These are phyloP conservation scores for Reutealis trisperma DNA, from an alignment of 345 rosid genomes.

Conservation along the genomic window DNA sequence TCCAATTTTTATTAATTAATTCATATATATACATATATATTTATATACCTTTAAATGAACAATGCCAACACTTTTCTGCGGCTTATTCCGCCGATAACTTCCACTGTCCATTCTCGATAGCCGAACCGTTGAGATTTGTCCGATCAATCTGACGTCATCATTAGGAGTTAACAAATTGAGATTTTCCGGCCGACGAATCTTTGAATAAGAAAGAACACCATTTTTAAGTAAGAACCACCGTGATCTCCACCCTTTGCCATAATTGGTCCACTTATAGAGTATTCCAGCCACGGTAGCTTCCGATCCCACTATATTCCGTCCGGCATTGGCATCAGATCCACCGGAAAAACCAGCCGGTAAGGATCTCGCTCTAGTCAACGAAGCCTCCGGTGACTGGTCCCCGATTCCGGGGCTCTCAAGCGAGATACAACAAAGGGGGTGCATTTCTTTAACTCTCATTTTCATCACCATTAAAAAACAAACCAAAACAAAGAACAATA, in stretches of 20 bases:
- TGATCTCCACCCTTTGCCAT: slow-evolving; percentile 98
- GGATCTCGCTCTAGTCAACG: slow-evolving; percentile 60
- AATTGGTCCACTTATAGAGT: slow-evolving; percentile 95
- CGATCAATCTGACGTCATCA: slow-evolving; percentile 77
- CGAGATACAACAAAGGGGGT: slow-evolving; percentile 90
- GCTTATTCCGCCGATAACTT: slow-evolving; percentile 54
- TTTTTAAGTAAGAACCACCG: slow-evolving; percentile 85
- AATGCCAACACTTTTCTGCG: slow-evolving; percentile 69
- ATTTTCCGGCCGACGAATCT: slow-evolving; percentile 69
- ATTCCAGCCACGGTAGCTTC: slow-evolving; percentile 77
- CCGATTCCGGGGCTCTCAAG: slow-evolving; percentile 69
- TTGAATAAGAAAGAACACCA: slow-evolving; percentile 80
- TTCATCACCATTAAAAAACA: slow-evolving; percentile 10
- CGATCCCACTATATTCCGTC: slow-evolving; percentile 43
- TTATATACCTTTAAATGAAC: slow-evolving; percentile 76
- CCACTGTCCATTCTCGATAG: slow-evolving; percentile 55
- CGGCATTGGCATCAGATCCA: slow-evolving; percentile 50
- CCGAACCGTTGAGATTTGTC: slow-evolving; percentile 60
- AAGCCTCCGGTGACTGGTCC: slow-evolving; percentile 59
- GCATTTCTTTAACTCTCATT: slow-evolving; percentile 94
- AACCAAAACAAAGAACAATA: background rate
- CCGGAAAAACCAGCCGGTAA: slow-evolving; percentile 50
- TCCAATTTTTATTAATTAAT: too few species aligned
- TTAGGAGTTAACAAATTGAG: slow-evolving; percentile 44
- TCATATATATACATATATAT: too few species aligned